Base-by-base conservation (phyloP, 805 yeast genomes). In the Kodamaea lidongshanica region DNA sequence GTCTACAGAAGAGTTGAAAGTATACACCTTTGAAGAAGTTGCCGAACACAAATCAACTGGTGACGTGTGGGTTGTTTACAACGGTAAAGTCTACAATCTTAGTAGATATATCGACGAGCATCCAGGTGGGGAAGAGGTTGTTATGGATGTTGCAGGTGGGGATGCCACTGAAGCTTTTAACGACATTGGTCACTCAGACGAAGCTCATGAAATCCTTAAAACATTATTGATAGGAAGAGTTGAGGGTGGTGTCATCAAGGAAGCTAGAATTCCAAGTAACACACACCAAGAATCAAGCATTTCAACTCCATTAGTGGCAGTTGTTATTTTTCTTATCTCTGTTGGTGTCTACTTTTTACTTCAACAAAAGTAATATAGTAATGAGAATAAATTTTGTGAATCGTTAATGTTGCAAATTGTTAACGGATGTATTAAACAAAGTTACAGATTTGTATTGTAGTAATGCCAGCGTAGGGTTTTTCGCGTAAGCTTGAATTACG, bases 111-210 rank as follows among this genome's bases (percentile, higher is more conserved):
- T 69, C 38, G 67, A 70, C 45, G 61, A 62, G 45, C 70, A 65
- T 46, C 70, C 70, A 7, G 70, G 70, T 44, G 70, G 70, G 30
- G 69, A 65, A 44, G 70, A 64, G 47, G 70, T 65, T 27, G 50
- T 64, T 32, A 50, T 54, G 28, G 70, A 65, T 42, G 51, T 48
- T 31, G 70, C 67, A 14, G 70, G 70, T 16, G 46, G 51, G 10
- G 69, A 64, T 42, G 67, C 68, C 30, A 65, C 69, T 28, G 69
- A 61, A 43, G 68, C 65, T 3, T 65, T 64, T 40, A 56, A 64
- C 44, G 95, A 86, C 51, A 88, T 92, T 53, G 99, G 99, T 19
- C 99, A 92, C 63, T 86, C 97, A 19, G 96, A 88, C 40, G 96
- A 88, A 44, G 97, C 99, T 23, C 77, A 78, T 45, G 92, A 80